Base-by-base conservation (phyloP, 2,329 filamentous ascomycete genomes). In the Ceratocystis eucalypticola region DNA sequence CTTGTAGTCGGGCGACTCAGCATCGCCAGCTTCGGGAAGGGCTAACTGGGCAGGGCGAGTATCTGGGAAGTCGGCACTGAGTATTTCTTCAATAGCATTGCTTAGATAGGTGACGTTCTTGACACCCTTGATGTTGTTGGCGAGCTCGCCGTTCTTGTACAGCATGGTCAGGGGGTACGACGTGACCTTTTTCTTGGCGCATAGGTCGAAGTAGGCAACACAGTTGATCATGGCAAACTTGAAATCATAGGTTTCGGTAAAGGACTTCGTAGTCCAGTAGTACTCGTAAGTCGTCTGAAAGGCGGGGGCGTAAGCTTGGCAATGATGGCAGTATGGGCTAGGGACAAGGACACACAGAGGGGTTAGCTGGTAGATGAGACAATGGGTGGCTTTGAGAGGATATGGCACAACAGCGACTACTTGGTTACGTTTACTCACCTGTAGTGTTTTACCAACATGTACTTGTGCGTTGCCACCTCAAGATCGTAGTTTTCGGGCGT, bases 231-330 rank as follows among this genome's bases (percentile, higher is more conserved):
- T 84, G 37, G 83, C 93, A 73, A 99, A 96, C 71, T 89, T 86
- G 75, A 96, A 93, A 76, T 93, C 85, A 76, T 97, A 97, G 75
- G 86, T 94, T 65, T 86, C 81, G 41, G 86, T 85, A 73, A 96
- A 96, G 33, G 77, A 76, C 50, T 91, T 87, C 46, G 90, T 94
- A 46, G 92, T 96, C 78, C 90, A 79, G 78, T 96, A 99, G 76
- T 87, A 96, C 77, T 99, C 94, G 80, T 97, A 96, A 15, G 93
- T 76, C 4, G 92, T 96, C 76, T 97, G 91, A 80, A 85, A 96
- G 63, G 84, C 87, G 6, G 94, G 94, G 64, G 89, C 91, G 72
- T 91, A 89, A 62, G 82, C 79, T 74, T 82, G 82, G 78, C 92
- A 96, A 75, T 96, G 91, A 61, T 81, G 81, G 75, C 83, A 85